Percentiles rank a stretch among this genome's conserved stretches.
phyloP scores from a whole-genome alignment of 208 protist species.

The Crithidia expoeki region DNA sequence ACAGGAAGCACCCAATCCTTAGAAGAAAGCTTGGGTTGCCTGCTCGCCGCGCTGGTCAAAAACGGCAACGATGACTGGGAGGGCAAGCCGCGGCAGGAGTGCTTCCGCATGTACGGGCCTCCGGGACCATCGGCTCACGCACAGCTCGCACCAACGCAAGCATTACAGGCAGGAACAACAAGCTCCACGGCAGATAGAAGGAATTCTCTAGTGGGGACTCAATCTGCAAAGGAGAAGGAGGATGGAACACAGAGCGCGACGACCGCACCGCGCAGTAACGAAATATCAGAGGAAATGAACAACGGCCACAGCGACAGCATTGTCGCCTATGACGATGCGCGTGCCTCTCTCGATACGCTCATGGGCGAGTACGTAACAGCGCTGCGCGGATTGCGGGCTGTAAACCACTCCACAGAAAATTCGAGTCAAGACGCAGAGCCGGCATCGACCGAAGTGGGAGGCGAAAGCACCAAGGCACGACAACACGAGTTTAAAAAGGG shows the following conservation, averaged over 20 bases:
- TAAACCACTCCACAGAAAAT: not conserved
- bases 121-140: not conserved
- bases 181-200: not conserved
- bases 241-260: not conserved
- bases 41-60: conserved; percentile 31
- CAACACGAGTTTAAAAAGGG: not conserved
- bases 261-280: too few species aligned
- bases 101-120: conserved; percentile 16
- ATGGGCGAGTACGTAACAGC: conserved; percentile 47
- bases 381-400: conserved; percentile 26
- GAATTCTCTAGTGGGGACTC: not conserved
- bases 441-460: not conserved
- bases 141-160: not conserved
- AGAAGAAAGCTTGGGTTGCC: conserved; percentile 19
- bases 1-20: not conserved
- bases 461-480: not conserved
- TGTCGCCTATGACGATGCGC: not conserved
- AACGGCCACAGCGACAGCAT: not conserved
- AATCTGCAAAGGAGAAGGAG: not conserved
- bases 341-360: conserved; percentile 34
- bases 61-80: conserved; percentile 48
- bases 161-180: not conserved
- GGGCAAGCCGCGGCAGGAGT: conserved; percentile 44
- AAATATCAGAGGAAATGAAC: too few species aligned
- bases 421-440: not conserved